These are phyloP conservation scores for Trichosporon sp. DNA, from an alignment of 1,284 basidiomycete species.

Conservation along the genomic window DNA sequence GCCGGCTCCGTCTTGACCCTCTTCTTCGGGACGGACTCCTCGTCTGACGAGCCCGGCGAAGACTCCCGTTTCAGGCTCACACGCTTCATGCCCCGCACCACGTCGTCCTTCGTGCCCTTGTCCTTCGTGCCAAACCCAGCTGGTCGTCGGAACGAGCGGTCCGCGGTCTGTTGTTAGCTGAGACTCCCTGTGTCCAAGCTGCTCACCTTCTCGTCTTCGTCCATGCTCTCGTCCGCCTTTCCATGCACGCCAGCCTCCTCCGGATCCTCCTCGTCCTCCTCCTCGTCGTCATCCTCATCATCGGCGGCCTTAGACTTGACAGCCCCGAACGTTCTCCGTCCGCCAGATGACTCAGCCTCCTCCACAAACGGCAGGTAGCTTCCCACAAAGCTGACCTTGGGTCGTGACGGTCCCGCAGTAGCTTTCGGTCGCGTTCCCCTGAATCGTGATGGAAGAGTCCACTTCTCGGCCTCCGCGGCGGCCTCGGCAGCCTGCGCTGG, in stretches of 20 bases:
- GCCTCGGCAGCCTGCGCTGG: conserved; percentile 19
- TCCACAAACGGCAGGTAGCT: conserved; percentile 44
- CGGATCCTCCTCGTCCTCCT: conserved; percentile 25
- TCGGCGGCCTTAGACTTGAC: conserved; percentile 26
- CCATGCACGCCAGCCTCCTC: conserved; percentile 3
- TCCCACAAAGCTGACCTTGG: conserved; percentile 37
- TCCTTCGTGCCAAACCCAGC: conserved; percentile 11
- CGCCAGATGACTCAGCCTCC: conserved; percentile 30
- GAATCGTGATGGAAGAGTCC: conserved; percentile 32
- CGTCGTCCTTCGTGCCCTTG: neutral
- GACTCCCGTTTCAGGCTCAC: conserved; percentile 8
- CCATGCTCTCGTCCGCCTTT: conserved; percentile 20
- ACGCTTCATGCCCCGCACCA: conserved; percentile 2
- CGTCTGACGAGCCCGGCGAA: neutral
- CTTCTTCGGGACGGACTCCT: conserved; percentile 19
- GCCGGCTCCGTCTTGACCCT: conserved; percentile 16
- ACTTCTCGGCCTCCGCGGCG: conserved; percentile 35
- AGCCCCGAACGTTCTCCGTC: conserved; percentile 39
- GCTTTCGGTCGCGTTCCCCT: conserved; percentile 1
- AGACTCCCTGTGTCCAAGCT: neutral
- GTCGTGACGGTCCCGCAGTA: conserved; percentile 26
- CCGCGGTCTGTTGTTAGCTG: conserved; percentile 5
- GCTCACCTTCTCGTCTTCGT: conserved; percentile 20
- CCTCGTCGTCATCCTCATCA: conserved; percentile 16
- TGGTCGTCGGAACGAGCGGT: conserved; percentile 13